These are phyloP conservation scores for Parietaria judaica DNA, from an alignment of 306 rosid genomes.

Conservation along the genomic window DNA sequence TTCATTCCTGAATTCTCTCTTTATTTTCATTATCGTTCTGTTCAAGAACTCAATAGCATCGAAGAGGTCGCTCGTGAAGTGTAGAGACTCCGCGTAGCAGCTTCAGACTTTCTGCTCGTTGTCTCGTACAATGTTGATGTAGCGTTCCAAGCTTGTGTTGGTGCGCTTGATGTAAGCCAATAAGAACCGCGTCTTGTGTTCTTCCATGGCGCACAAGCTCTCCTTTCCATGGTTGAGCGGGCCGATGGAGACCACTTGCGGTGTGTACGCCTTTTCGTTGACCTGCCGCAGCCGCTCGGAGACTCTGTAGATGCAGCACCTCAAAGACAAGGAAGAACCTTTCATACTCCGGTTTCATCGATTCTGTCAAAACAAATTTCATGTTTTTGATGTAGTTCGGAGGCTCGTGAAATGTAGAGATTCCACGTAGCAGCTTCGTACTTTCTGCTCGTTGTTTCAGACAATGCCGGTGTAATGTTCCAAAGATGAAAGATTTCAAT, in stretches of 20 bases:
- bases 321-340: conserved; percentile 1
- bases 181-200: conserved; percentile 12
- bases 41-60: no score
- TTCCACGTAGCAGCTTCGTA: no score
- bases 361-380: not conserved
- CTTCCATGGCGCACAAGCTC: conserved; percentile 15
- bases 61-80: conserved; percentile 11
- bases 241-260: conserved; percentile 22
- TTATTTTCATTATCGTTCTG: no score
- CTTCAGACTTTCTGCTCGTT: not conserved
- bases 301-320: conserved; percentile 10
- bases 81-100: conserved; percentile 19
- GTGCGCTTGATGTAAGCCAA: not conserved
- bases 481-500: no score
- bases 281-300: conserved; percentile 8
- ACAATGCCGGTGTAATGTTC: no score
- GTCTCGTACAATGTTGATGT: not conserved
- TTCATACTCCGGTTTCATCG: not conserved
- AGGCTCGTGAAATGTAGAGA: no score
- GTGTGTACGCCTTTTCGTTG: conserved; percentile 17
- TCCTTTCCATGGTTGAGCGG: conserved; percentile 17
- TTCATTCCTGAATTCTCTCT: no score
- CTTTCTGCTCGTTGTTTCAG: no score
- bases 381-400: no score
- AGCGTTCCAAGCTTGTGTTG: not conserved